Base-by-base conservation (phyloP, 2,329 filamentous ascomycete genomes). In the Hypoxylon sp. region DNA sequence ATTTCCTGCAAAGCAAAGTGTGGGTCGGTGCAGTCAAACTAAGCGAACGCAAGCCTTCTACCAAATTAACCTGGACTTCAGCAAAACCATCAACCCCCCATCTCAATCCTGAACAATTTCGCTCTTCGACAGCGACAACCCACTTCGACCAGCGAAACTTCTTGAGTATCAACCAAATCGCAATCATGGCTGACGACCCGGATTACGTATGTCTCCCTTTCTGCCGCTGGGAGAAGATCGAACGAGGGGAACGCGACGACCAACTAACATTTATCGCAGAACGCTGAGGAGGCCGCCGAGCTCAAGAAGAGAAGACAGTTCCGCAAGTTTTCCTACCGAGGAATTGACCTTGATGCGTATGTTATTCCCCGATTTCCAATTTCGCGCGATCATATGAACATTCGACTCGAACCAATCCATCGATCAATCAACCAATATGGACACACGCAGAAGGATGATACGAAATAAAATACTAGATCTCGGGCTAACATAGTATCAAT, bases 261-360 rank as follows among this genome's bases (percentile, higher is more conserved):
- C 78, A 65, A 75, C 63, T 49, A 62, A 41, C 57, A 59, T 60
- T 45, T n/a, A n/a, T n/a, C 65, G 69, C 71, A 96, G 91, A 93
- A 97, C 83, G 88, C 92, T 77, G 91, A 95, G 84, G 90, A 94
- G 86, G 93, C 93, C 80, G 93, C 91, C 76, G 94, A 97, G 90
- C 83, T 99, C 80, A 99, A 97, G 91, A 96, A 90, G 86, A 96
- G 89, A 84, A 96, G 94, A 93, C 83, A 91, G 71, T 97, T 97
- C 90, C 90, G 91, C 83, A 99, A 97, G 89, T 99, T 97, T 78
- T 94, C 92, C 69, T 99, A 97, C 90, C 90, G 94, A 76, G 94
- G 94, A 75, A 90, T 99, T 79, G 94, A 99, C 80, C 92, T 99
- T 78, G 94, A 99, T 78, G 90, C 96, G 93, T 97, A 92, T 74